A percentile compares a stretch with the other conserved stretches of the same genome.
Conservation (phyloP, 2,329 filamentous ascomycete species). For the Stachybotrys chlorohalonatus region DNA sequence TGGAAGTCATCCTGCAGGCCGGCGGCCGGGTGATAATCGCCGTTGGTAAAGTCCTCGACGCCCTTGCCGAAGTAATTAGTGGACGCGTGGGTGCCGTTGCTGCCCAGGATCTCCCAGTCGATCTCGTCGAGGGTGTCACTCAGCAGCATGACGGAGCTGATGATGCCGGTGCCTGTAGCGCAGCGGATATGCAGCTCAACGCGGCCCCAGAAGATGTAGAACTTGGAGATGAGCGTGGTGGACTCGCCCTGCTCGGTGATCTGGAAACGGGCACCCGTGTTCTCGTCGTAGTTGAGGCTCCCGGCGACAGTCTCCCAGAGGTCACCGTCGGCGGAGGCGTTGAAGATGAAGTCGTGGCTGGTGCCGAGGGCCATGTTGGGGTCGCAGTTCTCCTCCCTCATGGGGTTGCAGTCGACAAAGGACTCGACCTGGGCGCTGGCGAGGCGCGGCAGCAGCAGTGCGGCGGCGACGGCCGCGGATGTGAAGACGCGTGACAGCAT, state of each 20-base stretch:
- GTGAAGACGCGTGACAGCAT: slow-evolving; percentile 19
- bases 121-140: slow-evolving; percentile 82
- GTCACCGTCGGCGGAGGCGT: slow-evolving; percentile 30
- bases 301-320: slow-evolving; percentile 65
- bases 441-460: slow-evolving; percentile 27
- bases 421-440: slow-evolving; percentile 66
- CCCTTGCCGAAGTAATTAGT: slow-evolving; percentile 79
- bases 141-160: slow-evolving; percentile 75
- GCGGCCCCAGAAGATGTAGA: slow-evolving; percentile 80
- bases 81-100: slow-evolving; percentile 51
- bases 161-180: slow-evolving; percentile 63
- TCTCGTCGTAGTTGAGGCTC: slow-evolving; percentile 48
- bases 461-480: slow-evolving; percentile 18
- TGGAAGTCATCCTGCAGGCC: slow-evolving; percentile 54
- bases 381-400: slow-evolving; percentile 57
- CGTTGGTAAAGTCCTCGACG: slow-evolving; percentile 52
- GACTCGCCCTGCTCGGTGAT: slow-evolving; percentile 64
- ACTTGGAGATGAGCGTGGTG: slow-evolving; percentile 68
- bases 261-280: slow-evolving; percentile 61
- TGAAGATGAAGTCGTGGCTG: slow-evolving; percentile 55
- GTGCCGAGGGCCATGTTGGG: slow-evolving; percentile 62
- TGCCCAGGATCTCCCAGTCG: slow-evolving; percentile 76
- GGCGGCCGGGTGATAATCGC: slow-evolving; percentile 45
- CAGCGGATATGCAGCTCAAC: slow-evolving; percentile 73
- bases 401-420: slow-evolving; percentile 59